Percentiles rank a stretch among this genome's conserved stretches.
Conservation (phyloP, 2,329 filamentous ascomycete species). For the Davidsoniella australis region DNA sequence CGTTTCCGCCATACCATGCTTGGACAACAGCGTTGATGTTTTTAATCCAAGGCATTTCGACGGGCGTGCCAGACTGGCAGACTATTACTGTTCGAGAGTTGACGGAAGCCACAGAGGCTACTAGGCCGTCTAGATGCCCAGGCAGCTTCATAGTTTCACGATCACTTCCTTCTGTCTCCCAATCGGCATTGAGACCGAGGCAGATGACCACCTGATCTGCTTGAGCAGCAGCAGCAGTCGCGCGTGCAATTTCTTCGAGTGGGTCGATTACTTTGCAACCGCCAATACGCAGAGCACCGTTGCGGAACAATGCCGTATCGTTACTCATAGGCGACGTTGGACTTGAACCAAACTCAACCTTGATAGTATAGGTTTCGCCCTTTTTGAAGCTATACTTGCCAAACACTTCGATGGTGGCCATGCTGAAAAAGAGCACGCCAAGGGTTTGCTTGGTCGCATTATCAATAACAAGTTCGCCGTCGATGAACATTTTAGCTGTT, state of each 20-base stretch:
- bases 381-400: constrained; percentile 39
- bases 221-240: constrained; percentile 48
- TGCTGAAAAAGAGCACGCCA: constrained; percentile 48
- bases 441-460: constrained; percentile 46
- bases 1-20: constrained; percentile 78
- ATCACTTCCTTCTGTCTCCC: constrained; percentile 67
- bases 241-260: constrained; percentile 43
- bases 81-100: constrained; percentile 58
- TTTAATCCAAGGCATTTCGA: constrained; percentile 52
- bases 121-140: constrained; percentile 52
- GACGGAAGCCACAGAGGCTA: constrained; percentile 44
- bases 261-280: constrained; percentile 40
- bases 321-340: constrained; percentile 37
- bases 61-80: constrained; percentile 61
- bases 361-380: constrained; percentile 39
- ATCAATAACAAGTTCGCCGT: constrained; percentile 45
- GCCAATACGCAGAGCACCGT: constrained; percentile 45
- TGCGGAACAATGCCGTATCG: constrained; percentile 35
- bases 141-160: constrained; percentile 65
- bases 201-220: constrained; percentile 66
- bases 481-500: constrained; percentile 46
- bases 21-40: constrained; percentile 41
- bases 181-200: constrained; percentile 62
- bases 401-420: constrained; percentile 45
- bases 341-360: constrained; percentile 42